Base-by-base conservation (phyloP, 768 basidiomycete genomes). In the Russula ochroleuca region DNA sequence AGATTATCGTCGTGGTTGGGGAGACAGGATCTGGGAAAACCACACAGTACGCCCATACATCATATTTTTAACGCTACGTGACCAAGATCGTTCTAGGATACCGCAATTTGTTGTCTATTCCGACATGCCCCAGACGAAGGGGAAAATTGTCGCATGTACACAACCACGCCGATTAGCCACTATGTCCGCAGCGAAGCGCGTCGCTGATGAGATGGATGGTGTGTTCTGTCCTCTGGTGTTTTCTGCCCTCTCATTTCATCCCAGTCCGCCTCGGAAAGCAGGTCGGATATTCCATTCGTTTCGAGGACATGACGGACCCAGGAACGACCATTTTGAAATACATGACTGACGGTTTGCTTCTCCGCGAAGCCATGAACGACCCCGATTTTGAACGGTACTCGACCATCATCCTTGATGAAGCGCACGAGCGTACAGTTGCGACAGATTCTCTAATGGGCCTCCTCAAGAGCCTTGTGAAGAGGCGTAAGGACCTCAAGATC, bases 141-240 rank as follows among this genome's bases (percentile, higher is more conserved):
- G 91, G 41, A 97, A 94, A 74, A 76, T 98, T 69, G 87, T 99
- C 5, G 96, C 96, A 0, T 99, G 96, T 71, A 99, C 96, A 3
- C 96, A 99, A 72, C 96, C 96, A 1, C 81, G 96, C 70, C 83
- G 96, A 78, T 93, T 99, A 5, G 94, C 96, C 13, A 93, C 96
- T 9, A 98, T 96, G 92, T 93, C 91, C 17, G 96, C 98, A 2
- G 96, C 96, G 21, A 95, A 95, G 74, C 94, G 96, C 77, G 96
- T 99, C 1, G 94, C 96, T 5, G 96, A 98, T 71, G 96, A 98
- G 76, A 95, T 98, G 94, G 96, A 98, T 73, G 92, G 93, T 93
- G 69, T 69, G 91, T 76, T 57, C 11, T 55, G 7, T 50, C 45
- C 41, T 43, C 49, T 9, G 49, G 19, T 60, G 67, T 43, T 25